Evolutionary conservation across 345 rosid species (phyloP).

Genomic region (Dovyalis caffra): DNA sequence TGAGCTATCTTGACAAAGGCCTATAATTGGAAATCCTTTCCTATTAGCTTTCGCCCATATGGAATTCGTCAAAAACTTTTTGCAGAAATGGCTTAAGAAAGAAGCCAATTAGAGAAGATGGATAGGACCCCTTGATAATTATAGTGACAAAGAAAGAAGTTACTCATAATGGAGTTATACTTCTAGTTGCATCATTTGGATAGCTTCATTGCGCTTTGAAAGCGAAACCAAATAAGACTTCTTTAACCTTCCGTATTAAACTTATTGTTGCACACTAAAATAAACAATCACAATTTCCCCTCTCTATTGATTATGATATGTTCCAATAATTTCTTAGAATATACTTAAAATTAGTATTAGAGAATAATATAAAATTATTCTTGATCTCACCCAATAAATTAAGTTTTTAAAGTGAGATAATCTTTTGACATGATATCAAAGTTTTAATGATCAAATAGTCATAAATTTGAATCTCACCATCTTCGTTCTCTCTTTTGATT

Average conservation of each 20-base stretch:
- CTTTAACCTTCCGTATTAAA: neutral
- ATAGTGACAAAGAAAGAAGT: neutral
- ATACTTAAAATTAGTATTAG: too few species aligned
- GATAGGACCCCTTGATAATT: neutral
- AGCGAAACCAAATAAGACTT: conserved; percentile 22
- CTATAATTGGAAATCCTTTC: neutral
- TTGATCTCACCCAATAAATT: too few species aligned
- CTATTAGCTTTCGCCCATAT: neutral
- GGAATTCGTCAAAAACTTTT: neutral
- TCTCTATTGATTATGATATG: too few species aligned
- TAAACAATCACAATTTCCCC: neutral
- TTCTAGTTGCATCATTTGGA: conserved; percentile 4
- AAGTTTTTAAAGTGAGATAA: too few species aligned
- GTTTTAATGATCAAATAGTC: too few species aligned
- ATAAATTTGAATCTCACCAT: too few species aligned
- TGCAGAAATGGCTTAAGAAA: neutral
- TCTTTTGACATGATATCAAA: too few species aligned
- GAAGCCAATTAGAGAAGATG: neutral
- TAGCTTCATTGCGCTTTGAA: conserved; percentile 19
- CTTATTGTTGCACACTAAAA: neutral
- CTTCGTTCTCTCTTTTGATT: too few species aligned
- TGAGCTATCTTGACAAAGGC: neutral
- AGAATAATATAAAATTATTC: too few species aligned
- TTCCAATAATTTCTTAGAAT: too few species aligned
- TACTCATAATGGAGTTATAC: neutral